phyloP scores from a whole-genome alignment of 805 yeast genomes.

The Nakazawaea laoshanensis region DNA sequence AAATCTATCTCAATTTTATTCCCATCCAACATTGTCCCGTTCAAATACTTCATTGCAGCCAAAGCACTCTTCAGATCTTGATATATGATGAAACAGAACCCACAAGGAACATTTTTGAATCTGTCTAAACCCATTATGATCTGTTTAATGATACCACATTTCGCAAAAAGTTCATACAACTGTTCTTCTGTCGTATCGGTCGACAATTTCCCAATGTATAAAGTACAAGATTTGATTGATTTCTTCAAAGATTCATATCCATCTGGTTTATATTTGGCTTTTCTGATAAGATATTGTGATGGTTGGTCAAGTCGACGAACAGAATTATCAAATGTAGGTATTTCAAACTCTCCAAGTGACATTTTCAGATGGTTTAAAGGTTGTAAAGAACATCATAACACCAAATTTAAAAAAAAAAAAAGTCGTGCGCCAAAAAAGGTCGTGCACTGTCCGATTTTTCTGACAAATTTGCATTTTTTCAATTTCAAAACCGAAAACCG shows the following conservation, averaged over 20 bases:
- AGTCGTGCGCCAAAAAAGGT: too few species aligned
- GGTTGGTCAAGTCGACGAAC: slow-evolving; percentile 66
- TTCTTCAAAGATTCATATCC: slow-evolving; percentile 58
- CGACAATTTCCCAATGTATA: slow-evolving; percentile 87
- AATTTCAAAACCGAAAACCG: too few species aligned
- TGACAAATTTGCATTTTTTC: too few species aligned
- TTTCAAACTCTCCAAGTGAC: slow-evolving; percentile 43
- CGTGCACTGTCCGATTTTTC: too few species aligned
- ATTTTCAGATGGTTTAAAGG: slow-evolving; percentile 15
- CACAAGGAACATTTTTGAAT: slow-evolving; percentile 88
- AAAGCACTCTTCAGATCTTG: slow-evolving; percentile 61
- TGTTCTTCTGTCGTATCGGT: slow-evolving; percentile 94
- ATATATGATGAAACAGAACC: slow-evolving; percentile 89
- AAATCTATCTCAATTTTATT: slow-evolving; percentile 76
- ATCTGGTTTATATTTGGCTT: slow-evolving; percentile 45
- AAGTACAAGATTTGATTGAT: slow-evolving; percentile 61
- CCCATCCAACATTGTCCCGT: slow-evolving; percentile 79
- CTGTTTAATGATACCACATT: slow-evolving; percentile 69
- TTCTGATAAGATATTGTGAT: slow-evolving; percentile 56
- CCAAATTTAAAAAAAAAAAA: too few species aligned
- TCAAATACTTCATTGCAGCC: slow-evolving; percentile 73
- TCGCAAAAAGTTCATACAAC: slow-evolving; percentile 76
- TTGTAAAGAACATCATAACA: too few species aligned
- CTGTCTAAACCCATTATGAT: slow-evolving; percentile 95
- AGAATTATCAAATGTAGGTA: slow-evolving; percentile 50